Base-by-base conservation (phyloP, 768 basidiomycete species). In the Naganishia vishniacii region DNA sequence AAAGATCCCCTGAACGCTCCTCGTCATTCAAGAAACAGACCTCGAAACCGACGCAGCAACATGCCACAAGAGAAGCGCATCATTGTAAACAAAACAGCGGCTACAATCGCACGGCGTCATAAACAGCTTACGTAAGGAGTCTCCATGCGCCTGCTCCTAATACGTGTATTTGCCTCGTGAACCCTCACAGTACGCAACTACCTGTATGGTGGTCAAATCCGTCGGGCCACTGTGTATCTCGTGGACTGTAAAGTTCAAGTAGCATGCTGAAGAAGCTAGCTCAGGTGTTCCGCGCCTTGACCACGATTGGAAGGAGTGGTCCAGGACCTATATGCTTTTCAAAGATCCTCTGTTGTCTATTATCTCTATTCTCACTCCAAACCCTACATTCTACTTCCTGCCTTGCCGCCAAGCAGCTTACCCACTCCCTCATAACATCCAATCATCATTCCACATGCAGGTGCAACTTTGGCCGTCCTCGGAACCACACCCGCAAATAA, bases 361-460 rank as follows among this genome's bases (percentile, higher is more conserved):
- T 13, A 13, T 28, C 18, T 47, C 44, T 61, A 28, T 25, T 23
- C 40, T 26, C n/a, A 31, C 23, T 45, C 40, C 37, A n/a, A 13
- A 15, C 49, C 5, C 44, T 25, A 61, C 60, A 47, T 45, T 46
- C 46, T 45, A 45, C 59, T 60, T 46, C 59, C 46, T 26, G 46
- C 53, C 48, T 68, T 25, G 1, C 63, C 72, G 4, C 71, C 72
- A 23, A 78, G 59, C 45, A 69, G 75, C 40, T 71, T 68, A 29
- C 77, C 75, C 6, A 78, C 76, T 31, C 75, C 92, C 84, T 98
- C 93, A 74, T 87, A 98, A 76, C 87, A 92, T 62, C 89, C 85
- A 75, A 97, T 95, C 94, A 98, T 97, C 69, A 99, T 87, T 25
- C 94, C 94, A 77, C 95, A 99, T 44, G 94, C 95, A 41, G 95